phyloP scores from a whole-genome alignment of 2,329 filamentous ascomycete genomes.

The Penicillium sp. region DNA sequence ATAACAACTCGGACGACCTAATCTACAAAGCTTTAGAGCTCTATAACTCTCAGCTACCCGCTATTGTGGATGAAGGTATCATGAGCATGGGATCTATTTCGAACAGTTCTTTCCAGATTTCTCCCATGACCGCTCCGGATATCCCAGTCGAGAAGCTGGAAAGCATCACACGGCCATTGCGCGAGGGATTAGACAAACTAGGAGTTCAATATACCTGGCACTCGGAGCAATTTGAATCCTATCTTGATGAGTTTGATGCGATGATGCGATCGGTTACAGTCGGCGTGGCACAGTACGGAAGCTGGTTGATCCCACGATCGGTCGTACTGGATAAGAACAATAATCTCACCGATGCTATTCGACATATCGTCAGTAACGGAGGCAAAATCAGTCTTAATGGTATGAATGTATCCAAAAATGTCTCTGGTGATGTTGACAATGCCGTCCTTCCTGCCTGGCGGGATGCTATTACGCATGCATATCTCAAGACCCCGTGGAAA shows the following conservation, averaged over 20 bases:
- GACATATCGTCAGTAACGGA: not conserved
- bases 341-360: constrained; percentile 2
- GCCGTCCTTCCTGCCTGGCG: constrained; percentile 5
- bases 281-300: constrained; percentile 4
- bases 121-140: constrained; percentile 8
- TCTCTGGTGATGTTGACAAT: constrained; percentile 6
- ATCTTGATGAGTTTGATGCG: constrained; percentile 9
- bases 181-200: constrained; percentile 2
- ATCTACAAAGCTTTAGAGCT: constrained; percentile 43
- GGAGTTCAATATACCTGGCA: constrained; percentile 7
- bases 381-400: constrained; percentile 2
- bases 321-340: not conserved
- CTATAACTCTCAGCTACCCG: constrained; percentile 10
- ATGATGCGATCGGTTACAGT: constrained; percentile 1
- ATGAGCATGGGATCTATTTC: constrained; percentile 12
- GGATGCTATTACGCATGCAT: constrained; percentile 1
- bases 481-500: constrained; percentile 9
- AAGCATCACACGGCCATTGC: constrained; percentile 1
- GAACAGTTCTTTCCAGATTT: constrained; percentile 7
- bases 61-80: constrained; percentile 6
- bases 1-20: constrained; percentile 36
- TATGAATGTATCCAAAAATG: constrained; percentile 1
- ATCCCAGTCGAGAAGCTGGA: constrained; percentile 1
- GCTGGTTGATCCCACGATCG: constrained; percentile 6
- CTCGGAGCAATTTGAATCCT: constrained; percentile 2